phyloP scores from a whole-genome alignment of 106 monocot genomes.

The Allium sativum region DNA sequence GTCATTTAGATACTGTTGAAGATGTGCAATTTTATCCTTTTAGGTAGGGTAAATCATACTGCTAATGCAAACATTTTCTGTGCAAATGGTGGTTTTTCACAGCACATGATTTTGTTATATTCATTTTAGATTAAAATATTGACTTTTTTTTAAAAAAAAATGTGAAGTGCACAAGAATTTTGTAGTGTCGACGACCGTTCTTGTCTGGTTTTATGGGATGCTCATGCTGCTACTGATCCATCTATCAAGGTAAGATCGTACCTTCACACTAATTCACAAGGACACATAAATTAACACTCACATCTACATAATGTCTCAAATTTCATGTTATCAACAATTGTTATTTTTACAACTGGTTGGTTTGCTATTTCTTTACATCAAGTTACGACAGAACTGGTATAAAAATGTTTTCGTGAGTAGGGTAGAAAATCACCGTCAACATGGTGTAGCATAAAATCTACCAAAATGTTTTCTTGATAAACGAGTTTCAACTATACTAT shows the following conservation, averaged over 20 bases:
- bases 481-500: background rate
- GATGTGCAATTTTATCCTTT: slow-evolving; percentile 95
- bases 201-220: slow-evolving; percentile 96
- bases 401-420: background rate
- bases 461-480: background rate
- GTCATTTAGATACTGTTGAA: slow-evolving; percentile 86
- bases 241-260: slow-evolving; percentile 39
- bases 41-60: slow-evolving; percentile 29
- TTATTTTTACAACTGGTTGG: no score
- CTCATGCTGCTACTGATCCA: slow-evolving; percentile 66
- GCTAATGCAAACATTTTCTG: background rate
- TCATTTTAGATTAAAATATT: background rate
- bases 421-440: background rate
- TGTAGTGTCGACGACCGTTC: slow-evolving; percentile 97
- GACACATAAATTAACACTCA: no score
- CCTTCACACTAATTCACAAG: no score
- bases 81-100: background rate
- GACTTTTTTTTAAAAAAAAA: background rate
- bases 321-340: no score
- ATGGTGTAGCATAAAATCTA: background rate
- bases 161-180: slow-evolving; percentile 71
- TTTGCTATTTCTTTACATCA: no score
- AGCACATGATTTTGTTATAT: background rate
- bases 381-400: background rate
- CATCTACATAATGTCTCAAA: no score